Evolutionary conservation across 2,329 filamentous ascomycete genomes (phyloP).

Genomic region (Aspergillus tubingensis): DNA sequence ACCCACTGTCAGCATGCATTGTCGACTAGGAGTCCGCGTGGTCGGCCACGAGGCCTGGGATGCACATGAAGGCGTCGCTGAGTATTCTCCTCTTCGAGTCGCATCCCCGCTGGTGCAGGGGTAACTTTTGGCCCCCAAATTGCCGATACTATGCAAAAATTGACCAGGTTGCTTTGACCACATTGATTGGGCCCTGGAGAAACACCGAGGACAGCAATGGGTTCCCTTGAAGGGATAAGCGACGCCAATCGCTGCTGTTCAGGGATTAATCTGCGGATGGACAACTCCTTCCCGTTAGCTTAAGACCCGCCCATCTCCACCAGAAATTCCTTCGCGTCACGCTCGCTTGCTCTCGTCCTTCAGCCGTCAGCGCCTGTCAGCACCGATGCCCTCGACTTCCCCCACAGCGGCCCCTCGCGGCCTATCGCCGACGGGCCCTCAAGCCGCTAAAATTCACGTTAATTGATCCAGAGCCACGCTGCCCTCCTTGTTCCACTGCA

Average conservation of each 20-base stretch:
- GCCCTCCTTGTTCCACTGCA: neutral
- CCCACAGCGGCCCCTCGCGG: neutral
- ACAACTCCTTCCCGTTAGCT: neutral
- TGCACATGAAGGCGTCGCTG: neutral
- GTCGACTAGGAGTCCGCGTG: neutral
- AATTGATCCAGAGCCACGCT: neutral
- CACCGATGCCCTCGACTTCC: neutral
- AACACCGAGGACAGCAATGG: neutral
- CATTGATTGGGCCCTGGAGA: neutral
- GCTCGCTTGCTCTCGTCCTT: neutral
- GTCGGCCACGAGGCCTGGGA: neutral
- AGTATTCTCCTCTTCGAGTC: neutral
- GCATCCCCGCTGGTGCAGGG: neutral
- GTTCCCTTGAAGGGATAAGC: neutral
- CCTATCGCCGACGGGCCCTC: neutral
- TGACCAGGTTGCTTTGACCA: neutral
- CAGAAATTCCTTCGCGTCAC: neutral
- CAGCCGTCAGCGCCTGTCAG: neutral
- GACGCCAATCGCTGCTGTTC: neutral
- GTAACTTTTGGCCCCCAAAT: neutral
- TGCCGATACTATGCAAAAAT: neutral
- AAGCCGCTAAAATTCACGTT: neutral
- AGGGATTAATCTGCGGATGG: neutral
- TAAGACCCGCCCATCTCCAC: neutral
- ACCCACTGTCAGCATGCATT: neutral